phyloP scores from a whole-genome alignment of 768 basidiomycete genomes.

The Kwoniella dendrophila region DNA sequence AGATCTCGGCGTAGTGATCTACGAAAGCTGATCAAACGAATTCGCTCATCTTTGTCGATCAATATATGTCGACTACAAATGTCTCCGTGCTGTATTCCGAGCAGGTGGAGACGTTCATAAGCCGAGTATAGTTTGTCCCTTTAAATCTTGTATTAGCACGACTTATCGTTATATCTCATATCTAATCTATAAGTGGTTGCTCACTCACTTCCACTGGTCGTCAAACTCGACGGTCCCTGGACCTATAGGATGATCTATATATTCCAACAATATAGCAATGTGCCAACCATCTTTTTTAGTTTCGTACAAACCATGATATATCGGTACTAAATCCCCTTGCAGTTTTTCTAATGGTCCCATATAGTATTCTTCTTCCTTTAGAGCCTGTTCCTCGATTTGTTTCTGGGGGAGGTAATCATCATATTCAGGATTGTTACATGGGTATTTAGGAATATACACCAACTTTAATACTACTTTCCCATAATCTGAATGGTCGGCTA shows the following conservation, averaged over 20 bases:
- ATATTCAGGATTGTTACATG: background rate
- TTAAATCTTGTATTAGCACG: background rate
- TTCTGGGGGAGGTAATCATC: background rate
- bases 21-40: background rate
- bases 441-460: background rate
- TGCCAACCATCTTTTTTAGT: background rate
- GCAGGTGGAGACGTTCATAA: background rate
- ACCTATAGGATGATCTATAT: background rate
- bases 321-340: background rate
- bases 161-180: background rate
- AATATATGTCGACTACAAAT: background rate
- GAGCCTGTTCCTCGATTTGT: background rate
- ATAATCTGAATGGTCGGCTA: background rate
- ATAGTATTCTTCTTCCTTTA: background rate
- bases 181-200: background rate
- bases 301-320: background rate
- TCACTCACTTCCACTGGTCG: constrained; percentile 6
- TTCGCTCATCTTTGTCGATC: background rate
- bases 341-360: background rate
- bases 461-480: constrained; percentile 1
- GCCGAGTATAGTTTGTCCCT: background rate
- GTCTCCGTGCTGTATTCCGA: background rate
- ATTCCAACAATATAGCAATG: background rate
- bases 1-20: background rate
- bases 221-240: background rate